Evolutionary conservation across 345 rosid species (phyloP).

Genomic region (Lenwebbia sp.): DNA sequence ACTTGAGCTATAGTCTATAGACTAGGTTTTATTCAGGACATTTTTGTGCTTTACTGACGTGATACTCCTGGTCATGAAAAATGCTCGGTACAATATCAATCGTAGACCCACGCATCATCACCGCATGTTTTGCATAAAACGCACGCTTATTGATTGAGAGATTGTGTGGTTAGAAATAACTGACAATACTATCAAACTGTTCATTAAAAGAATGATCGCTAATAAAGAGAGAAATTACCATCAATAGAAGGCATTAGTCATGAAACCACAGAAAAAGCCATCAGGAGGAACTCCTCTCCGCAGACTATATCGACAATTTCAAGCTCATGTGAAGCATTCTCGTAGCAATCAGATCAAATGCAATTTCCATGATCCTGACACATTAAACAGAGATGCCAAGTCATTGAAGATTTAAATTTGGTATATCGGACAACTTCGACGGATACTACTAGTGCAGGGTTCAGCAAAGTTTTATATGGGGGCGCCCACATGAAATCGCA

Average conservation of each 20-base stretch:
- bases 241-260: neutral
- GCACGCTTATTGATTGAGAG: no score
- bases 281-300: neutral
- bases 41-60: neutral
- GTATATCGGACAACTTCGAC: neutral
- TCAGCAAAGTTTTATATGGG: neutral
- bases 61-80: neutral
- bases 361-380: neutral
- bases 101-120: no score
- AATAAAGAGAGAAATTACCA: neutral
- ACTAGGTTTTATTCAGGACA: neutral
- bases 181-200: no score
- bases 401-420: neutral
- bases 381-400: neutral
- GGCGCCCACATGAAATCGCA: neutral
- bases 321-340: neutral
- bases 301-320: neutral
- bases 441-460: neutral
- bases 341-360: neutral
- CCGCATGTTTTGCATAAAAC: no score
- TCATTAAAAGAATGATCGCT: neutral
- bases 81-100: no score
- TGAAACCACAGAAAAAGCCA: neutral
- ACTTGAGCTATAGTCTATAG: neutral
- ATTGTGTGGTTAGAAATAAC: no score